Base-by-base conservation (phyloP, 805 yeast genomes). In the Groenewaldozyma tartarivorans region DNA sequence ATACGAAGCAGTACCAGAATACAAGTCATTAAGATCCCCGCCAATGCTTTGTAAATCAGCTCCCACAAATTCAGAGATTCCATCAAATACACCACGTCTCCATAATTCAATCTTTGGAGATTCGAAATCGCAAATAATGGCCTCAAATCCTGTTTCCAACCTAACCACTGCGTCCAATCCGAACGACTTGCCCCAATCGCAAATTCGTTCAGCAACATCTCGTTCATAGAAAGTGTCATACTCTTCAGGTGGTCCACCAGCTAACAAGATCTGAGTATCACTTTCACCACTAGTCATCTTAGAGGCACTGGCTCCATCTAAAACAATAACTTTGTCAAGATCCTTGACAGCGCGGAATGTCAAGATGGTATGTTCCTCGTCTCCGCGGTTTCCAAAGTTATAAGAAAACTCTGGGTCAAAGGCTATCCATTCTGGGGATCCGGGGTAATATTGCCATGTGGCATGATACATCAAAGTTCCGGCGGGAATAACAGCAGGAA, bases 231-330 rank as follows among this genome's bases (percentile, higher is more conserved):
- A 58, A 2, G 53, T 39, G 7, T 21, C 37, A 31, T 31, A 38
- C 15, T 5, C 54, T 52, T 34, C 47, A 35, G 48, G 65, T 53
- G 16, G 76, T 7, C 19, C 22, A n/a, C 16, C 62, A 3, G 69
- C 49, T 36, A 74, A 40, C 33, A 55, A 55, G n/a, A 24, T 16
- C 47, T 74, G 78, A 1, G 74, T 66, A 51, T 77, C 83, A 80
- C 74, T 75, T 49, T 73, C 77, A 3, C 81, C 82, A 1, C 74
- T 64, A 1, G 39, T 32, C 0, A 68, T 59, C 52, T 77, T 77
- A 0, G 81, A 75, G 11, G 81, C 83, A 20, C 80, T 75, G 0
- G 81, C 81, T 4, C 83, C 83, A 45, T 77, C 82, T n/a, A 78
- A 52, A 38, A 68, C 66, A 4, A 77, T 60, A 21, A 77, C 51